Evolutionary conservation across 306 rosid genomes (phyloP).

Genomic region (Inga laurina): DNA sequence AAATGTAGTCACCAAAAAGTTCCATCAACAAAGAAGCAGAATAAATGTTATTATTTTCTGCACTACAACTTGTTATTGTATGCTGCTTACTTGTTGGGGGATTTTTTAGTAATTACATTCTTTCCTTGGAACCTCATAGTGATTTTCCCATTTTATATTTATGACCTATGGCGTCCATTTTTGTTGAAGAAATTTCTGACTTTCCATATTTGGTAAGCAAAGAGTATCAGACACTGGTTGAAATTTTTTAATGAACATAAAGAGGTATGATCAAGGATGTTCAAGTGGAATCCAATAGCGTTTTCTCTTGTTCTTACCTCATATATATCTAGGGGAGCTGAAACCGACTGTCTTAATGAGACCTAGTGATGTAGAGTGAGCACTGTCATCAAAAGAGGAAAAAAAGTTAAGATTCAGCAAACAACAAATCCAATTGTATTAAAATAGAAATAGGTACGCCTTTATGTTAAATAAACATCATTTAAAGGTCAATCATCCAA

Average conservation of each 20-base stretch:
- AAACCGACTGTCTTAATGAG: constrained; percentile 63
- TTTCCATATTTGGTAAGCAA: constrained; percentile 4
- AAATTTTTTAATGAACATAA: neutral
- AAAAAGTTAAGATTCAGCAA: constrained; percentile 31
- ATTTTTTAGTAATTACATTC: no score
- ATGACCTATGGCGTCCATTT: neutral
- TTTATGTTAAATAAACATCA: neutral
- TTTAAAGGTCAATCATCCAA: constrained; percentile 11
- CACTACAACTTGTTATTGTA: no score
- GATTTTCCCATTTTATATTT: neutral
- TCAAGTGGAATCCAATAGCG: neutral
- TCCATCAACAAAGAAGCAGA: no score
- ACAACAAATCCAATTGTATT: neutral
- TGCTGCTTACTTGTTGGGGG: no score
- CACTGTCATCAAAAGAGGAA: constrained; percentile 62
- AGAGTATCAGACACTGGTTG: constrained; percentile 10
- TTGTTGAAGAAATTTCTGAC: neutral
- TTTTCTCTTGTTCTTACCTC: constrained; percentile 47
- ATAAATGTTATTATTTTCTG: no score
- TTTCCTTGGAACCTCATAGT: no score
- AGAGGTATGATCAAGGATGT: constrained; percentile 12
- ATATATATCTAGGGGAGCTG: constrained; percentile 57
- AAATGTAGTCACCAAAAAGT: no score
- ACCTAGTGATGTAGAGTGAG: constrained; percentile 82
- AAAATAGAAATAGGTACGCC: no score